Percentiles rank a stretch among this genome's conserved stretches.
These are phyloP conservation scores for Leishmania tropica DNA, from an alignment of 208 protist genomes.

Conservation along the genomic window DNA sequence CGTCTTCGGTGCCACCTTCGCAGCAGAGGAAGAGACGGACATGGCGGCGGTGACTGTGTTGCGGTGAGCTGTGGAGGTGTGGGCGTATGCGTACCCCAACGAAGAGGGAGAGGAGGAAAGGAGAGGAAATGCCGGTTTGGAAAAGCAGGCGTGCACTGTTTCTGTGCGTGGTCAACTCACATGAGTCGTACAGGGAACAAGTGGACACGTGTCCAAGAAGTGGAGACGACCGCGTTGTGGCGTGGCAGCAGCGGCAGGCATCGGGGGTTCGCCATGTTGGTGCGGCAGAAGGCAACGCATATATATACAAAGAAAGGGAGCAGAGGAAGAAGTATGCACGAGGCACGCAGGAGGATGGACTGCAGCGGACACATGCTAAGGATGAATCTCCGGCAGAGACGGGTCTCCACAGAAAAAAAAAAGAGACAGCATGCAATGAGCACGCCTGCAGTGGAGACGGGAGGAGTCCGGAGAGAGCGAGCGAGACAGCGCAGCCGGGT, in stretches of 20 bases:
- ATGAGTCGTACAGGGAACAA: background rate
- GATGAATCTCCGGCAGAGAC: background rate
- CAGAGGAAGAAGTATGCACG: background rate
- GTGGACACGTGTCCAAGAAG: background rate
- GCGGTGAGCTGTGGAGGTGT: background rate
- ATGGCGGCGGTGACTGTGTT: constrained; percentile 7
- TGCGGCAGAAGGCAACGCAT: background rate
- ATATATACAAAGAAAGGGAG: background rate
- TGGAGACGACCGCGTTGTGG: background rate
- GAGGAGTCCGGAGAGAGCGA: background rate
- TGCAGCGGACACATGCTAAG: background rate
- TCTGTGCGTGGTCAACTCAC: background rate
- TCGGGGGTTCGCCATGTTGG: background rate
- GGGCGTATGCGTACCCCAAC: background rate
- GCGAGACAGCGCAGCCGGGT: background rate
- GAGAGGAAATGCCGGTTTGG: background rate
- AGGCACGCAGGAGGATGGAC: background rate
- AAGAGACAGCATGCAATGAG: background rate
- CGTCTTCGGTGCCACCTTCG: constrained; percentile 85
- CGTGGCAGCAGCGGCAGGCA: background rate
- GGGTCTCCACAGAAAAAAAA: background rate
- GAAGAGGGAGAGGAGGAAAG: background rate
- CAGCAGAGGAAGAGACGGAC: constrained; percentile 40
- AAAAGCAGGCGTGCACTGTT: background rate
- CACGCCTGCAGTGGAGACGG: background rate